phyloP scores from a whole-genome alignment of 257 asterid genomes.

The Primulina huaijiensis region DNA sequence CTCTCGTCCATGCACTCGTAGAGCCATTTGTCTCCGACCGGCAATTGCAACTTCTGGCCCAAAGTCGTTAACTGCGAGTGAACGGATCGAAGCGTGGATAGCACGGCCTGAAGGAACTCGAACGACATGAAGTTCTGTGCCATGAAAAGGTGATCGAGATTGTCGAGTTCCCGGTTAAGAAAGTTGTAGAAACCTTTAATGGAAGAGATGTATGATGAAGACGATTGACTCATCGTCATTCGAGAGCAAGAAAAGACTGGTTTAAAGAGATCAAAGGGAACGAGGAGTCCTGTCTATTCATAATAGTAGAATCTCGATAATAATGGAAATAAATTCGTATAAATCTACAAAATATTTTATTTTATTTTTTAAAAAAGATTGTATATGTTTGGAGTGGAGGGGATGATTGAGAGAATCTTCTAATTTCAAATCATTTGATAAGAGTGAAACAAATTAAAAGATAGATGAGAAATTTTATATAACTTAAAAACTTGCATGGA shows the following conservation, averaged over 20 bases:
- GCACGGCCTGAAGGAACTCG: conserved; percentile 52
- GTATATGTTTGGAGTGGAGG: background rate
- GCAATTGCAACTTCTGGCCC: conserved; percentile 53
- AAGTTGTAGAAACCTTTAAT: conserved; percentile 59
- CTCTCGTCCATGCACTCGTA: conserved; percentile 85
- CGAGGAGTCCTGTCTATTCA: background rate
- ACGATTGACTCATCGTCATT: conserved; percentile 70
- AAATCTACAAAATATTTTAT: no score
- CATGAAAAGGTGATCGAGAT: conserved; percentile 53
- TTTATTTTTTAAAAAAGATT: no score
- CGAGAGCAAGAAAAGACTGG: conserved; percentile 5
- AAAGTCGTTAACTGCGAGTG: conserved; percentile 54
- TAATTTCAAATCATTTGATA: conserved; percentile 40
- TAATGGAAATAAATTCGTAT: no score
- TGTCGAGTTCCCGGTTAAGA: conserved; percentile 48
- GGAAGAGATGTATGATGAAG: conserved; percentile 32
- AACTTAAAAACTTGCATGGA: no score
- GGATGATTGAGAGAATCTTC: conserved; percentile 72
- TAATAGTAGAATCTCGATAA: no score
- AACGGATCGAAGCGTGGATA: conserved; percentile 55
- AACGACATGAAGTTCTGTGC: conserved; percentile 59
- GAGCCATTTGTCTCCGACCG: conserved; percentile 72
- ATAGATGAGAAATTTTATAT: rapidly evolving
- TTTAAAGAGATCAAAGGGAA: background rate
- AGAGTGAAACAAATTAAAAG: conserved; percentile 5